phyloP scores from a whole-genome alignment of 1,139 yeast species.

The Saccharomyces hybrid region DNA sequence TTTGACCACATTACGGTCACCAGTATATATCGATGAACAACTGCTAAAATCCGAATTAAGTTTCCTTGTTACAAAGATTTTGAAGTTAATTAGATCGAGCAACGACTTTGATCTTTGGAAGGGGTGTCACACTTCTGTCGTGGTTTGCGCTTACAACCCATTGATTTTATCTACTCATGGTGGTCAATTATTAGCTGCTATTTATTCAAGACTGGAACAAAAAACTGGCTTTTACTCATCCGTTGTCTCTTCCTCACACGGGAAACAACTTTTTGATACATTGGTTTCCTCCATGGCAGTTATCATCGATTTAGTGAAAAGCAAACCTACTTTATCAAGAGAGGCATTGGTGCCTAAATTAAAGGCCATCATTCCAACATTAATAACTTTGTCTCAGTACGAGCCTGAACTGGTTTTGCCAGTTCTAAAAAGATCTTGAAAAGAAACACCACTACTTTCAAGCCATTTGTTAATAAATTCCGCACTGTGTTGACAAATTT shows the following conservation, averaged over 20 bases:
- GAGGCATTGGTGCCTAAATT: slow-evolving; percentile 78
- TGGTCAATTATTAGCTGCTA: slow-evolving; percentile 51
- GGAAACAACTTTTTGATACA: slow-evolving; percentile 37
- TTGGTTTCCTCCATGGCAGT: slow-evolving; percentile 44
- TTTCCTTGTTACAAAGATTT: slow-evolving; percentile 49
- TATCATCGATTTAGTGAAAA: slow-evolving; percentile 53
- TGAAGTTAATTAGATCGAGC: slow-evolving; percentile 47
- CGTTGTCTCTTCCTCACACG: slow-evolving; percentile 27
- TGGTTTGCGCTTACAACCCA: slow-evolving; percentile 44
- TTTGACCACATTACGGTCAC: slow-evolving; percentile 28
- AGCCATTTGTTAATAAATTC: slow-evolving; percentile 65
- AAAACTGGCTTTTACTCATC: slow-evolving; percentile 23
- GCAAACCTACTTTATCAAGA: slow-evolving; percentile 77
- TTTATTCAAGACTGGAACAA: slow-evolving; percentile 45
- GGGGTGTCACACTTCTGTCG: slow-evolving; percentile 50
- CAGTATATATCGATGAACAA: slow-evolving; percentile 33
- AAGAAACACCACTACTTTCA: slow-evolving; percentile 69
- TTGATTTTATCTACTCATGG: slow-evolving; percentile 46
- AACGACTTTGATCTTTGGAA: slow-evolving; percentile 51
- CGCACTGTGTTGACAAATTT: slow-evolving; percentile 40
- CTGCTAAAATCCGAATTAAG: slow-evolving; percentile 47
- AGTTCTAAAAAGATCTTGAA: slow-evolving; percentile 45
- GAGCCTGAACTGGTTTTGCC: slow-evolving; percentile 39
- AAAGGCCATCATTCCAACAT: slow-evolving; percentile 50
- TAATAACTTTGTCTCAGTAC: slow-evolving; percentile 37